Evolutionary conservation across 352 stramenopile species (phyloP).

Genomic region (Phytophthora sojae): DNA sequence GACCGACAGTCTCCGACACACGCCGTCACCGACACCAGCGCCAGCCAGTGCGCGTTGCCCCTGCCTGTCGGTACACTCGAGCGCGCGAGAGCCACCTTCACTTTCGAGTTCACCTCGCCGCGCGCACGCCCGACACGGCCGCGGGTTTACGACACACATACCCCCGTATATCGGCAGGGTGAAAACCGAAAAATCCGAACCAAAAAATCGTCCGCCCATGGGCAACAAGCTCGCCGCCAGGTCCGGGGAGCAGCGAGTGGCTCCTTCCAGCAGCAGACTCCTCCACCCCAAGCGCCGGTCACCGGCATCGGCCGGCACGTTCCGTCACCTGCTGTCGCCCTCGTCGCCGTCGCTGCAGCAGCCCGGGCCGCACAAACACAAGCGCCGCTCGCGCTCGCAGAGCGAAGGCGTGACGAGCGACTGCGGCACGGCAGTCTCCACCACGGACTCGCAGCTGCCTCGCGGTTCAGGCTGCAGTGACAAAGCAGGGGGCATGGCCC

Average conservation of each 20-base stretch:
- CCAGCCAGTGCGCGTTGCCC: not conserved
- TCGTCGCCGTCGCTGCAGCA: conserved; percentile 20
- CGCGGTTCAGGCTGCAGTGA: conserved; percentile 26
- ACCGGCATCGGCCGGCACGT: not conserved
- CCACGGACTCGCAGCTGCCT: conserved; percentile 34
- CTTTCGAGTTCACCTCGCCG: conserved; percentile 29
- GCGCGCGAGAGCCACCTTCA: not conserved
- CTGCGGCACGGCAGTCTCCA: conserved; percentile 38
- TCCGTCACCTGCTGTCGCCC: conserved; percentile 27
- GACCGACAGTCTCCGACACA: conserved; percentile 29
- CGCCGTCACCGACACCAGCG: conserved; percentile 11
- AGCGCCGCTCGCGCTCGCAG: conserved; percentile 33
- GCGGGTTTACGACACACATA: no score
- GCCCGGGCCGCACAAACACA: conserved; percentile 11
- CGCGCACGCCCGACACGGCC: conserved; percentile 1
- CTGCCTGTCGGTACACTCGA: conserved; percentile 14
- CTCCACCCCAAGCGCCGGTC: conserved; percentile 26
- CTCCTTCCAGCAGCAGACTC: conserved; percentile 16
- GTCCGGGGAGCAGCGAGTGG: conserved; percentile 13
- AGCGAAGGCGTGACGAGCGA: conserved; percentile 47
- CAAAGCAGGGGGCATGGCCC: conserved; percentile 12
- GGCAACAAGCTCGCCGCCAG: conserved; percentile 29
- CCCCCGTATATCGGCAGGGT: no score
- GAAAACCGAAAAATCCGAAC: not conserved
- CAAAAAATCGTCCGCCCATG: conserved; percentile 23